Evolutionary conservation across 1,139 yeast genomes (phyloP), one percentile per base, ranked within the genome.

Genomic region (Sugiyamaella grinbergsii): DNA sequence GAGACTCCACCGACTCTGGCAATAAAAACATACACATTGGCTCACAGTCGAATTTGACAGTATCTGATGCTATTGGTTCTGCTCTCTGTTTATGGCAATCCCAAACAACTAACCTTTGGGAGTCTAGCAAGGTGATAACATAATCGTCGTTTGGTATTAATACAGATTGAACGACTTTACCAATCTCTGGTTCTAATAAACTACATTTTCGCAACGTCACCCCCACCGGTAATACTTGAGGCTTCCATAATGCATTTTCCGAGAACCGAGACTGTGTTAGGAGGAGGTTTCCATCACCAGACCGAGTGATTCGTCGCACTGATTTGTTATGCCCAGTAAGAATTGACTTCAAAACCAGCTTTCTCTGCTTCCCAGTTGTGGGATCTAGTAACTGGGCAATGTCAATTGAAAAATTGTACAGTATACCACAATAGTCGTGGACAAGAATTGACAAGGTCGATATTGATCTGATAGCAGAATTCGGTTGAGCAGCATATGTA

Each of bases 311-410:
- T 49, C 75, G 77, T 58, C 81, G 80, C 18, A 91, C 82, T 0
- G 96, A 85, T 63, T 89, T 90, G 49, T 82, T 78, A 62, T 89
- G 96, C 0, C 98, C 98, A 4, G 94, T 90, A 51, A 83, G 79
- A 60, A 85, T 55, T 11, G 57, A 50, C 19, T 50, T 37, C 43
- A 48, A 34, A 26, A 24, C 48, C 43, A 57, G 13, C 20, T 37
- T 22, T 39, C 52, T 26, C 29, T n/a, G 28, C 20, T 19, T 31
- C 2, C 19, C n/a, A n/a, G 36, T 13, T 2, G 43, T 29, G 10
- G 48, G 45, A 23, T 32, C 18, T 31, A 76, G 54, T 28, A 79
- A 49, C 32, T 67, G 64, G 42, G 68, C 64, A 51, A 78, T 58
- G n/a, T 68, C 54, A 2, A 80, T 53, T 2, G 72, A 69, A 11